Base-by-base conservation (phyloP, 768 basidiomycete species). In the Leccinum ochraceum region DNA sequence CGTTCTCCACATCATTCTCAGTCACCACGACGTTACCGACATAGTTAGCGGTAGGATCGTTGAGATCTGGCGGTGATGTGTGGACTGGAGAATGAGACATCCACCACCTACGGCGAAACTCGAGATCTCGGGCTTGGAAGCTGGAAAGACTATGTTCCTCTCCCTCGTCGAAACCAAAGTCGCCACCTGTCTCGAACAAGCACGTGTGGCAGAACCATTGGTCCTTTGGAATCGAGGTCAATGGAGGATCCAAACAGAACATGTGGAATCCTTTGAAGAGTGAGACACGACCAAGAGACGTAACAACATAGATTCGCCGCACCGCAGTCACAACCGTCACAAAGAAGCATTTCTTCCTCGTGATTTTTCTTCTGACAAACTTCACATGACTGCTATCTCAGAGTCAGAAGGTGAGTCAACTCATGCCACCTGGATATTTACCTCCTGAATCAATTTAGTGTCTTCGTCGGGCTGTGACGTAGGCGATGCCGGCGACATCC, bases 141-240 rank as follows among this genome's bases (percentile, higher is more conserved):
- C 87, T 94, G 28, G 90, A 83, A 42, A 99, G 81, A 61, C 87
- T 86, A 74, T 99, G 97, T 66, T 98, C 96, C 75, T 98, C 90
- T 44, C 97, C 97, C 69, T 98, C 95, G 67, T 98, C 97, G 69
- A 98, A 99, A 32, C 97, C 97, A 68, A 92, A 99, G 75, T 98
- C 97, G 55, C 92, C 92, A 11, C 96, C 95, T 0, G 93, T 95
- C 42, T 87, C 89, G 44, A 94, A 83, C 22, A 99, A 79, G 71
- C 97, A 99, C 3, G 88, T 87, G 67, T 90, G 90, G 74, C 97
- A 99, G 71, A 87, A 98, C 96, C 96, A 99, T 64, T 96, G 89
- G 44, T 95, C 94, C 69, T 89, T 91, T 2, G 97, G 97, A 58
- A 99, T 91, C 2, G 81, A 77, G 9, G 81, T 76, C 56, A 98